Base-by-base conservation (phyloP, 2,329 filamentous ascomycete species). In the Gliomastix tumulicola region DNA sequence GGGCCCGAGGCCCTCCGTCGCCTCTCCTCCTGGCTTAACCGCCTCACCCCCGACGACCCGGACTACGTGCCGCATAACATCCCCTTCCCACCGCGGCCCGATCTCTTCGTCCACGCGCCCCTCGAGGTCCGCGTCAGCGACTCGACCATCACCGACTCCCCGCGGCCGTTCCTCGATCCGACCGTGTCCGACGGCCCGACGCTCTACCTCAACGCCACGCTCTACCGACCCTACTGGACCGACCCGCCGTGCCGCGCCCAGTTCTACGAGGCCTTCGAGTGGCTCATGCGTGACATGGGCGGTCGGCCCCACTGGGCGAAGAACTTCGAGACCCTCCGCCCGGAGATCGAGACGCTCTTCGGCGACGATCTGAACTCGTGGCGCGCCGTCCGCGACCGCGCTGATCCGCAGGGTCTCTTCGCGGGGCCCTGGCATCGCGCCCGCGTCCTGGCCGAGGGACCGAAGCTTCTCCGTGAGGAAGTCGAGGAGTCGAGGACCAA, bases 271-370 rank as follows among this genome's bases (percentile, higher is more conserved):
- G 88, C 83, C 2, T 94, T 95, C 46, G 88, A 95, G 59, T 90
- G 82, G 70, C 68, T 95, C 32, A 94, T 94, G 88, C 80, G 78
- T 41, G 84, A 94, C 31, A 67, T 94, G 48, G 85, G 83, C 36
- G 88, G 83, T 8, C 76, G 76, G 32, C 88, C 88, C 15, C 88
- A 95, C 60, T 95, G 88, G 86, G 88, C 88, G 7, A 95, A 95
- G 71, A 94, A 95, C 57, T 95, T 94, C 58, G 66, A 69, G 32
- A 70, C 72, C 8, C 69, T 74, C 5, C 70, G 74, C 10, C 50
- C 65, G 1, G 77, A 85, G 21, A 70, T 94, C 30, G 71, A 76
- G 40, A 56, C 59, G 2, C 77, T 86, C 57, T 94, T 92, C 54
- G 82, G 82, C 28, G 57, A 69, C n/a, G 65, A 81, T 33, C 66